Evolutionary conservation across 805 yeast genomes (phyloP), one percentile per base, ranked within the genome.

Genomic region (Kregervanrija fluxuum): DNA sequence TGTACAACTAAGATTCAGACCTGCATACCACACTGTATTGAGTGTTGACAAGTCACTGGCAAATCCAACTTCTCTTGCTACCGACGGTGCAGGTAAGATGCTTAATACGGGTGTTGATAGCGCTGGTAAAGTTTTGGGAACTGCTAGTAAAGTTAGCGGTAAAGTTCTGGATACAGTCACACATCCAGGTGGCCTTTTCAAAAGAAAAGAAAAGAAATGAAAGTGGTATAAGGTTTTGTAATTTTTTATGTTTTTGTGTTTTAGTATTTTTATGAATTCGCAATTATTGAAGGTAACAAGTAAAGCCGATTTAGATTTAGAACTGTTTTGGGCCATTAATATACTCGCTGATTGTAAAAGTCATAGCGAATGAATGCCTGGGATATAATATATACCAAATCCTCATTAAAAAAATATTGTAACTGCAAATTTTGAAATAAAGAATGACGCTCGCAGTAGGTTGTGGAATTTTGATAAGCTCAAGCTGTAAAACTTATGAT

Each of bases 1-100:
- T 47, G 62, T 88, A 42, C 71, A 71, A 42, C 68, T 83, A 44
- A 60, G 73, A 3, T 89, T 88, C 68, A 71, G 74, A 51, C 95
- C 97, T 2, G 78, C 76, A 37, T 86, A 83, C 56, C 72, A 88
- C 12, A 60, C 65, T 2, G 11, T 56, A 12, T 45, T 61, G 16
- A 56, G 60, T 47, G 65, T 79, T 35, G 70, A 68, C 42, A 73
- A 75, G 48, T 56, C 56, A 41, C 43, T 75, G 55, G 50, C 70
- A 11, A 56, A 67, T 49, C 53, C 66, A 53, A 51, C 65, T 50
- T 49, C 66, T 55, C 38, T 65, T 39, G 69, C 71, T 8, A 68
- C 70, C 34, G 76, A 69, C 36, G 73, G 76, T 34, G 74, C 75
- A 4, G 75, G 71, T 14, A 71, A 65, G 44, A 68, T 73, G 11